A percentile compares a stretch with the other conserved stretches of the same genome.
phyloP scores from a whole-genome alignment of 768 basidiomycete genomes.

The Amanita brunnescens region DNA sequence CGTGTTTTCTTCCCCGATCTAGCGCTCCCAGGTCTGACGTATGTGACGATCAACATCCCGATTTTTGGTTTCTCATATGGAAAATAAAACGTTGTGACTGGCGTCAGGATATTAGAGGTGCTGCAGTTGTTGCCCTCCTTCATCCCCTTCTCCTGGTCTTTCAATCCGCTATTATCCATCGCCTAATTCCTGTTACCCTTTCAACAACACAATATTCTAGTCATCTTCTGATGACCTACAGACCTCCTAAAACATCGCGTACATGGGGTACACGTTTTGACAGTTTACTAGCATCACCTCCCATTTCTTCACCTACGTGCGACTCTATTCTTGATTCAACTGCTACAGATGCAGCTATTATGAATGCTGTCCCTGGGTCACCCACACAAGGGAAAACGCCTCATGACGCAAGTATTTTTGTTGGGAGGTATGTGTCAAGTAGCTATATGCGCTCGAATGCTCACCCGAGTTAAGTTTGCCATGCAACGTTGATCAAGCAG shows the following conservation, averaged over 20 bases:
- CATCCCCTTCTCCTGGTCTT: neutral
- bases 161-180: conserved; percentile 1
- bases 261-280: conserved; percentile 72
- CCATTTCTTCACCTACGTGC: conserved; percentile 27
- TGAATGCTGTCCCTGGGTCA: conserved; percentile 9
- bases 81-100: conserved; percentile 3
- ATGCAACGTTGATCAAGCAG: conserved; percentile 52
- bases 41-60: conserved; percentile 6
- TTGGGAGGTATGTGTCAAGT: conserved; percentile 54
- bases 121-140: neutral
- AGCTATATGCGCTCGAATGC: neutral
- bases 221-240: conserved; percentile 34
- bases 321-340: conserved; percentile 5
- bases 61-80: conserved; percentile 2
- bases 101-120: neutral
- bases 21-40: conserved; percentile 5
- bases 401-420: conserved; percentile 77
- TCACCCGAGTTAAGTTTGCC: conserved; percentile 44
- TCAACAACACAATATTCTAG: conserved; percentile 10
- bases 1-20: conserved; percentile 20
- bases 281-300: conserved; percentile 44
- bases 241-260: conserved; percentile 29
- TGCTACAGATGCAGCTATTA: conserved; percentile 11
- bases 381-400: conserved; percentile 40
- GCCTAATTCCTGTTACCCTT: conserved; percentile 12